Conservation (phyloP, 345 rosid species). For the Mercurialis annua region DNA sequence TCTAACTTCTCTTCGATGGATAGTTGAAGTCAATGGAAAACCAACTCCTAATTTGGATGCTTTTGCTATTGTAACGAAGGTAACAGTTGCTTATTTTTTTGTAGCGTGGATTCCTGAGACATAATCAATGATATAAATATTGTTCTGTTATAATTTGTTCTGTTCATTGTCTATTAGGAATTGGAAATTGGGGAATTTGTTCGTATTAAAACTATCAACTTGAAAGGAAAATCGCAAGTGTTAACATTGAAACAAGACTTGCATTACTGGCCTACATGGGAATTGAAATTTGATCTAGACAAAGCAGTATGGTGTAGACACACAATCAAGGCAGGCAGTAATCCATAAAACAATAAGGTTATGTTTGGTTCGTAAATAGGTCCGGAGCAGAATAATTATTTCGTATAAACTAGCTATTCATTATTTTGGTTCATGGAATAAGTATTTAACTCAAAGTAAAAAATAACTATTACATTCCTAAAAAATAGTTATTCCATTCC, state of each 20-base stretch:
- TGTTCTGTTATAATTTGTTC: neutral
- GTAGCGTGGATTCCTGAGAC: too few species aligned
- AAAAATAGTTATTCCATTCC: too few species aligned
- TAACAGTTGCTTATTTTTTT: constrained; percentile 23
- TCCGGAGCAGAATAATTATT: too few species aligned
- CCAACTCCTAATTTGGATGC: constrained; percentile 78
- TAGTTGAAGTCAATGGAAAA: constrained; percentile 89
- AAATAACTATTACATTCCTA: too few species aligned
- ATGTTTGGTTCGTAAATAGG: too few species aligned
- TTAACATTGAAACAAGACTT: constrained; percentile 86
- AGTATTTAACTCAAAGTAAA: too few species aligned
- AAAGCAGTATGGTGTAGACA: constrained; percentile 68
- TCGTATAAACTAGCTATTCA: too few species aligned
- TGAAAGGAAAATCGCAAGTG: constrained; percentile 87
- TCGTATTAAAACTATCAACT: constrained; percentile 72
- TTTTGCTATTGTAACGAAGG: constrained; percentile 69
- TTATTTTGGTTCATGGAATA: too few species aligned
- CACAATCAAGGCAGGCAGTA: constrained; percentile 45
- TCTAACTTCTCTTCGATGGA: constrained; percentile 86
- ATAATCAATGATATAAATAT: too few species aligned
- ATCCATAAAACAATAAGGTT: too few species aligned
- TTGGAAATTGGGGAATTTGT: constrained; percentile 77
- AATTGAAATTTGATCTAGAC: constrained; percentile 71
- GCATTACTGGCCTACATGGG: constrained; percentile 97
- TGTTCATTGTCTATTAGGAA: constrained; percentile 41